Evolutionary conservation across 2,329 filamentous ascomycete species (phyloP).

Genomic region (Sporothrix globosa): DNA sequence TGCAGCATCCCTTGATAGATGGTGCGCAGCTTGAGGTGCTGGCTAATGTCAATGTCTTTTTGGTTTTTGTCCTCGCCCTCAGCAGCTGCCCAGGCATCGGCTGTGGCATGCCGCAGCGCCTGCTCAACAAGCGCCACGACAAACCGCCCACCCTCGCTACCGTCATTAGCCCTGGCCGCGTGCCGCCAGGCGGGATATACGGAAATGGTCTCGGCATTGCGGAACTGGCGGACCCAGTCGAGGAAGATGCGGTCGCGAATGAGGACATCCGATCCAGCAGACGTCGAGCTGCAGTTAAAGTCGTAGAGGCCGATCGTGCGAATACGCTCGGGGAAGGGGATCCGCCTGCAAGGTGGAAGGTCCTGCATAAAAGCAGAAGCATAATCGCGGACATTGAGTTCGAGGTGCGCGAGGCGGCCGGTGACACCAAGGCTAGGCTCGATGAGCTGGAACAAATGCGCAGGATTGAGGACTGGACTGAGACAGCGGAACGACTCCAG

Average conservation of each 20-base stretch:
- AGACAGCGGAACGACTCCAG: conserved; percentile 33
- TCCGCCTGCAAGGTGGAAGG: neutral
- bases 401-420: conserved; percentile 31
- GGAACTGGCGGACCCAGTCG: conserved; percentile 34
- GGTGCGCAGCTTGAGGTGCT: conserved; percentile 13
- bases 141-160: neutral
- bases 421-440: conserved; percentile 21
- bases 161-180: neutral
- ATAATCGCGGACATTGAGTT: conserved; percentile 25
- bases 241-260: conserved; percentile 26
- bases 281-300: conserved; percentile 29
- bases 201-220: conserved; percentile 27
- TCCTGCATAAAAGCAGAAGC: conserved; percentile 10
- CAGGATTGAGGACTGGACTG: neutral
- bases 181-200: conserved; percentile 29
- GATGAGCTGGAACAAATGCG: conserved; percentile 24
- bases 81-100: neutral
- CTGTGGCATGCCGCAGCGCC: neutral
- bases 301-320: conserved; percentile 33
- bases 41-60: neutral
- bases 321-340: conserved; percentile 28
- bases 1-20: conserved; percentile 32
- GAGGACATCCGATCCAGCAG: conserved; percentile 13
- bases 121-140: conserved; percentile 29
- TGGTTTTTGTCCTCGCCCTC: neutral